These are phyloP conservation scores for Nothophoma quercina DNA, from an alignment of 2,329 filamentous ascomycete genomes.

Conservation along the genomic window DNA sequence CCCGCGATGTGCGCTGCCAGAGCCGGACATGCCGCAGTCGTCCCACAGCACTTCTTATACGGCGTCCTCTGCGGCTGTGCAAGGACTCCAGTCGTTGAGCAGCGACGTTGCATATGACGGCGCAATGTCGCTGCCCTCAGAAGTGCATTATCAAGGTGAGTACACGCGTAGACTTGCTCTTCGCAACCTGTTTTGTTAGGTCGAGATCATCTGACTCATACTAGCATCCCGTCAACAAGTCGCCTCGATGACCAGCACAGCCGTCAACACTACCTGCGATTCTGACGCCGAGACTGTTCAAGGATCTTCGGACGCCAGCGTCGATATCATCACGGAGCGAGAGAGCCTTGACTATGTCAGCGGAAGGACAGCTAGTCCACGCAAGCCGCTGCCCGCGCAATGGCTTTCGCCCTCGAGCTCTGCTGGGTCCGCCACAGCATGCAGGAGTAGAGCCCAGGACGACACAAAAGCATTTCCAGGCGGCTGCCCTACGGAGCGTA, in stretches of 20 bases:
- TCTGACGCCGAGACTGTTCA: slow-evolving; percentile 17
- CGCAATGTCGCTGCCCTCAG: neutral
- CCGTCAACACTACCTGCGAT: slow-evolving; percentile 4
- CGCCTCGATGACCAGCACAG: slow-evolving; percentile 1
- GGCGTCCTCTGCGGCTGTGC: slow-evolving; percentile 21
- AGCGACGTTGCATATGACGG: slow-evolving; percentile 19
- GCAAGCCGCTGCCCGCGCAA: slow-evolving; percentile 39
- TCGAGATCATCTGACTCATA: slow-evolving; percentile 18
- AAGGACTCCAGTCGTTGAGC: slow-evolving; percentile 27
- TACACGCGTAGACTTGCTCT: neutral
- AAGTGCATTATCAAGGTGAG: neutral
- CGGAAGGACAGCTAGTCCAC: slow-evolving; percentile 22
- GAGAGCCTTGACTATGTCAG: neutral
- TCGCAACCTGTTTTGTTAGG: neutral
- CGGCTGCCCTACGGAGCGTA: slow-evolving; percentile 24
- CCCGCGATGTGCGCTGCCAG: slow-evolving; percentile 30
- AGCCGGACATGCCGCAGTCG: neutral
- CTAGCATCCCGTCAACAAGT: slow-evolving; percentile 20
- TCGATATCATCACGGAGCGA: slow-evolving; percentile 3
- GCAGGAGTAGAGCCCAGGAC: slow-evolving; percentile 33
- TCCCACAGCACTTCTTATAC: slow-evolving; percentile 7
- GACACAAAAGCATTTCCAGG: slow-evolving; percentile 22
- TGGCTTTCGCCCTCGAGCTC: slow-evolving; percentile 27
- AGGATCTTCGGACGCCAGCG: slow-evolving; percentile 3
- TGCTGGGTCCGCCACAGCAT: slow-evolving; percentile 31